phyloP scores from a whole-genome alignment of 2,329 filamentous ascomycete genomes.

The Cladosporium sphaerospermum region DNA sequence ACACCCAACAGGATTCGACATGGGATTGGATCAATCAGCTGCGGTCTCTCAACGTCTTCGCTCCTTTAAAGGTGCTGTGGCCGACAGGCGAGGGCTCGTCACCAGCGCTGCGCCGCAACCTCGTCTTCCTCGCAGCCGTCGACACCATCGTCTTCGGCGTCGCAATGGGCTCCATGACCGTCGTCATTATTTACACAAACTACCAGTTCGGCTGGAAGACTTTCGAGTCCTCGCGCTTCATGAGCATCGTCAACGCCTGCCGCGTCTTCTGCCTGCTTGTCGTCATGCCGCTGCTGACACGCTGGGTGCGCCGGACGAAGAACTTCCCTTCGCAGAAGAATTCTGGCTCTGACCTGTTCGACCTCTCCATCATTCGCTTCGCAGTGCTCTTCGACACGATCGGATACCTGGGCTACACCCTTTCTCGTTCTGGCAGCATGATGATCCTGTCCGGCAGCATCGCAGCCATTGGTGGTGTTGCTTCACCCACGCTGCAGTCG shows the following conservation, averaged over 20 bases:
- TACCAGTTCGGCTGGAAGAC: constrained; percentile 77
- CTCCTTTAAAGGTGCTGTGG: constrained; percentile 70
- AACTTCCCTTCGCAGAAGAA: constrained; percentile 43
- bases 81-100: constrained; percentile 62
- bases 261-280: constrained; percentile 71
- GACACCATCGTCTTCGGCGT: constrained; percentile 79
- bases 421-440: constrained; percentile 54
- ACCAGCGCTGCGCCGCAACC: constrained; percentile 63
- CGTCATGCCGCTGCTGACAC: constrained; percentile 69
- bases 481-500: constrained; percentile 75
- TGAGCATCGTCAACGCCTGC: constrained; percentile 70
- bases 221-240: constrained; percentile 71
- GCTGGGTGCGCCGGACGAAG: constrained; percentile 60
- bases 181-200: constrained; percentile 77
- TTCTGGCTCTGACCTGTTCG: constrained; percentile 67
- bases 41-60: constrained; percentile 58
- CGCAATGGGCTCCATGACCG: constrained; percentile 72
- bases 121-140: constrained; percentile 72
- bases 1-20: constrained; percentile 24
- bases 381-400: constrained; percentile 70
- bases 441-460: constrained; percentile 69
- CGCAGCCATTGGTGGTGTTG: constrained; percentile 75
- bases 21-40: constrained; percentile 41
- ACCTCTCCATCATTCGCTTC: constrained; percentile 68
- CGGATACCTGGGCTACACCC: constrained; percentile 68